These are phyloP conservation scores for Ustilago tritici DNA, from an alignment of 1,284 basidiomycete genomes.

Conservation along the genomic window DNA sequence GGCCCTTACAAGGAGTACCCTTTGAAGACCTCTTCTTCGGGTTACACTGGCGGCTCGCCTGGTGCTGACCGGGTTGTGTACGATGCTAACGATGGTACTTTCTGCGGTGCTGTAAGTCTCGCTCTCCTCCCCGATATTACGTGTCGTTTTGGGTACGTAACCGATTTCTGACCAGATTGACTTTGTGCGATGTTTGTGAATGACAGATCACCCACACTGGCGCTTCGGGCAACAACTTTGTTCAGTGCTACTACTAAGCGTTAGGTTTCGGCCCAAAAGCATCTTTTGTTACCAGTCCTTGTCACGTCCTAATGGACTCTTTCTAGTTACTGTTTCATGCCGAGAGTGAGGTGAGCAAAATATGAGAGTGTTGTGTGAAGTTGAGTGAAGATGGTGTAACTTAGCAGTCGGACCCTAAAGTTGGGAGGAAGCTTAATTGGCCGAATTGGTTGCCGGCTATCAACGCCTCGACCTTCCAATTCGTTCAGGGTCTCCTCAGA, in stretches of 20 bases:
- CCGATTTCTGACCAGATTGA: not conserved
- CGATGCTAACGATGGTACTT: conserved; percentile 34
- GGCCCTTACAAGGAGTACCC: conserved; percentile 48
- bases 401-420: conserved; percentile 7
- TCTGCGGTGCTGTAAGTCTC: conserved; percentile 52
- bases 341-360: not conserved
- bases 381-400: not conserved
- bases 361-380: not conserved
- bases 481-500: not conserved
- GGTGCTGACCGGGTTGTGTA: conserved; percentile 59
- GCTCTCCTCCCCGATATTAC: too few species aligned
- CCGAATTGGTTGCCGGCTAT: conserved; percentile 25
- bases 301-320: not conserved
- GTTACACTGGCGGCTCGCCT: conserved; percentile 57
- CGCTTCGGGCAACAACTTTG: conserved; percentile 57
- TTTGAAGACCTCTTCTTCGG: conserved; percentile 11
- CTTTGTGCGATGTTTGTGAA: not conserved
- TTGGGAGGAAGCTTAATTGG: conserved; percentile 1
- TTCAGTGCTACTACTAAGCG: conserved; percentile 49
- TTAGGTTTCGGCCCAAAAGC: conserved; percentile 1
- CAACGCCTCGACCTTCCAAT: not conserved
- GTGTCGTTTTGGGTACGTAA: not conserved
- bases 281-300: not conserved
- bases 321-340: not conserved
- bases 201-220: conserved; percentile 56